Percentiles rank a stretch among this genome's conserved stretches.
Evolutionary conservation across 2,329 filamentous ascomycete species (phyloP).

Genomic region (Fusarium foetens): DNA sequence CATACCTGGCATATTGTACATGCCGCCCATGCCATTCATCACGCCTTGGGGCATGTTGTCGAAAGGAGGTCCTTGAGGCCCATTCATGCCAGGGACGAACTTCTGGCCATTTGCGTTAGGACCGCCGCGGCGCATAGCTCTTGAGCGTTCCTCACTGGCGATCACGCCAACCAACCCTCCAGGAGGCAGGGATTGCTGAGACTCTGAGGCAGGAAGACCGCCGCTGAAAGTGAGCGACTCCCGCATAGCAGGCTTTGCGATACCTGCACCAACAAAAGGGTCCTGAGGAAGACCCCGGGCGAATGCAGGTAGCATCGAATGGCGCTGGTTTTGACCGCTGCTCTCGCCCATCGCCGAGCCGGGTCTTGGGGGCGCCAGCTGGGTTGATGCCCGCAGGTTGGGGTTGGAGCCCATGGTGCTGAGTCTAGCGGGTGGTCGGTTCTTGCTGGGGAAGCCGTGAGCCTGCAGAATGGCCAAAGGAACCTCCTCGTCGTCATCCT

Average conservation of each 20-base stretch:
- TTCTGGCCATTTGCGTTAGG: conserved; percentile 70
- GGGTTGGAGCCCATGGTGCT: conserved; percentile 74
- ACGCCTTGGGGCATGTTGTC: conserved; percentile 58
- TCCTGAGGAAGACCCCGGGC: conserved; percentile 84
- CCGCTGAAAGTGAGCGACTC: conserved; percentile 79
- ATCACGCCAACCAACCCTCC: conserved; percentile 90
- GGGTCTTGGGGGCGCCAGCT: conserved; percentile 57
- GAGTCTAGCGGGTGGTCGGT: conserved; percentile 76
- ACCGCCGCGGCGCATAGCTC: conserved; percentile 81
- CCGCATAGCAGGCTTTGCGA: conserved; percentile 76
- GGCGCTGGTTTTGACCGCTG: conserved; percentile 43
- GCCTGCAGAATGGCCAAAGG: conserved; percentile 87
- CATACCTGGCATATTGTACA: conserved; percentile 46
- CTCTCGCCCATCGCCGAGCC: conserved; percentile 66
- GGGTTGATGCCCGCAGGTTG: conserved; percentile 70
- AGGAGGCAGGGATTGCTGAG: conserved; percentile 62
- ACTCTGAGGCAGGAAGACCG: conserved; percentile 56
- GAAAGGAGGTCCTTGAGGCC: conserved; percentile 53
- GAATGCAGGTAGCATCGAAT: conserved; percentile 76
- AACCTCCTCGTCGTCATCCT: conserved; percentile 91
- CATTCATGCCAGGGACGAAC: conserved; percentile 50
- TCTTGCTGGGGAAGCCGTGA: conserved; percentile 86
- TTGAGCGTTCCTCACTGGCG: conserved; percentile 82
- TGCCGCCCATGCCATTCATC: conserved; percentile 52
- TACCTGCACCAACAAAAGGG: conserved; percentile 82